phyloP scores from a whole-genome alignment of 2,329 filamentous ascomycete genomes.

The Alternaria sp. region DNA sequence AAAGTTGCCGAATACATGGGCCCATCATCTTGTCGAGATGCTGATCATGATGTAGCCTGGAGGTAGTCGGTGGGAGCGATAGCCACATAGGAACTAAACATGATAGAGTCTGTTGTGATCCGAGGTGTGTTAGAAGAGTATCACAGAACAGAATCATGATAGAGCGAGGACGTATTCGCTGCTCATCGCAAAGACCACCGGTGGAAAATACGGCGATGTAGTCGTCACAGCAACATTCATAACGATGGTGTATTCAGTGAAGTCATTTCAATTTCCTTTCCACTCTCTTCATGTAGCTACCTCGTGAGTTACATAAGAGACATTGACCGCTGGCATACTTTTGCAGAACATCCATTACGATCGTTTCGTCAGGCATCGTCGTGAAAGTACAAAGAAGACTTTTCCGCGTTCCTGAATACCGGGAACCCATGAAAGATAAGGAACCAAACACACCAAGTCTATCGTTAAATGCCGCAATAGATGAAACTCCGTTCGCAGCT shows the following conservation, averaged over 20 bases:
- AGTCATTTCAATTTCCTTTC: conserved; percentile 27
- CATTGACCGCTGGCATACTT: conserved; percentile 27
- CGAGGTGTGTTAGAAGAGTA: not conserved
- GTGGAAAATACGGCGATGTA: not conserved
- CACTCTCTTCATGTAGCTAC: conserved; percentile 18
- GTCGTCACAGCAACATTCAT: not conserved
- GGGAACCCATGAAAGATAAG: conserved; percentile 33
- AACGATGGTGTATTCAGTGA: not conserved
- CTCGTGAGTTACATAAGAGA: conserved; percentile 28
- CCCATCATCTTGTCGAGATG: not conserved
- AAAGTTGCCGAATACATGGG: not conserved
- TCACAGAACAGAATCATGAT: not conserved
- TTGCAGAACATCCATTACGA: conserved; percentile 34
- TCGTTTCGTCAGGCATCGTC: conserved; percentile 37
- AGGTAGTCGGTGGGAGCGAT: not conserved
- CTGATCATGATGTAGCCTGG: not conserved
- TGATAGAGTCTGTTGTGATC: not conserved
- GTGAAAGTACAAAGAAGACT: conserved; percentile 38
- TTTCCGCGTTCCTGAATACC: conserved; percentile 33
- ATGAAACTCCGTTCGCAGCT: conserved; percentile 38
- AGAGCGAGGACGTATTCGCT: not conserved
- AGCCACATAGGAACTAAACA: not conserved
- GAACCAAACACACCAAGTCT: conserved; percentile 44
- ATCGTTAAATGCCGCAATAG: conserved; percentile 44
- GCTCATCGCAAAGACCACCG: not conserved